phyloP scores from a whole-genome alignment of 768 basidiomycete genomes.

The Russula vinacea region DNA sequence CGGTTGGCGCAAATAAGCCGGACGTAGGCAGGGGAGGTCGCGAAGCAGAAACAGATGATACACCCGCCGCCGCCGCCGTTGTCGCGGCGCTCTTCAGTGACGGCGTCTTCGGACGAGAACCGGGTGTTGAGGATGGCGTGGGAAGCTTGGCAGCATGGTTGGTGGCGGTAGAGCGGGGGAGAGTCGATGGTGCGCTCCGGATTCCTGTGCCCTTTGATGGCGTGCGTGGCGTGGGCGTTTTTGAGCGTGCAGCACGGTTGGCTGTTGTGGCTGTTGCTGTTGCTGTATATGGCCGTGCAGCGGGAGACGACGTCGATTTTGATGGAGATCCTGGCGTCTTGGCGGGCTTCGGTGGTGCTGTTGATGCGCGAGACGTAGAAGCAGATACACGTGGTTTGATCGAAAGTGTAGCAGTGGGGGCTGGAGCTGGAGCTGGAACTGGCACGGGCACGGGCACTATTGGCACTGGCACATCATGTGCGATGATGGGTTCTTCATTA shows the following conservation, averaged over 20 bases:
- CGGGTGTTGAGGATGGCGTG: conserved; percentile 39
- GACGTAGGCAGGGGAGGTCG: conserved; percentile 42
- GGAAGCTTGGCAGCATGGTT: conserved; percentile 30
- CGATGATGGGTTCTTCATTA: neutral
- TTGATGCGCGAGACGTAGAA: conserved; percentile 12
- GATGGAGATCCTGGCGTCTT: conserved; percentile 30
- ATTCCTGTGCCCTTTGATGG: conserved; percentile 29
- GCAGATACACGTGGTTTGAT: conserved; percentile 24
- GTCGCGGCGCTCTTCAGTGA: conserved; percentile 17
- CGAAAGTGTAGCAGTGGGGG: conserved; percentile 10
- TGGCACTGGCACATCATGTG: conserved; percentile 5
- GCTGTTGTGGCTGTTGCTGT: neutral
- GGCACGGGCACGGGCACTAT: neutral
- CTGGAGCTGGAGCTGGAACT: conserved; percentile 23
- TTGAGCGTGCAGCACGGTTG: conserved; percentile 25
- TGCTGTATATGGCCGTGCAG: conserved; percentile 25
- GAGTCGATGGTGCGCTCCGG: conserved; percentile 26
- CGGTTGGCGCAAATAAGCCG: conserved; percentile 77
- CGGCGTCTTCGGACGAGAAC: conserved; percentile 36
- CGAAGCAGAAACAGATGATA: neutral
- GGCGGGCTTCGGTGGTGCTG: conserved; percentile 1
- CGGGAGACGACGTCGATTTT: conserved; percentile 33
- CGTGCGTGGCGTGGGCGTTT: conserved; percentile 28
- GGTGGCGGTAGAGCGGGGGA: conserved; percentile 31
- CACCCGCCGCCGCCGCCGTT: neutral